A percentile compares a stretch with the other conserved stretches of the same genome.
Evolutionary conservation across 2,329 filamentous ascomycete genomes (phyloP).

Genomic region (Rasamsonia emersonii): DNA sequence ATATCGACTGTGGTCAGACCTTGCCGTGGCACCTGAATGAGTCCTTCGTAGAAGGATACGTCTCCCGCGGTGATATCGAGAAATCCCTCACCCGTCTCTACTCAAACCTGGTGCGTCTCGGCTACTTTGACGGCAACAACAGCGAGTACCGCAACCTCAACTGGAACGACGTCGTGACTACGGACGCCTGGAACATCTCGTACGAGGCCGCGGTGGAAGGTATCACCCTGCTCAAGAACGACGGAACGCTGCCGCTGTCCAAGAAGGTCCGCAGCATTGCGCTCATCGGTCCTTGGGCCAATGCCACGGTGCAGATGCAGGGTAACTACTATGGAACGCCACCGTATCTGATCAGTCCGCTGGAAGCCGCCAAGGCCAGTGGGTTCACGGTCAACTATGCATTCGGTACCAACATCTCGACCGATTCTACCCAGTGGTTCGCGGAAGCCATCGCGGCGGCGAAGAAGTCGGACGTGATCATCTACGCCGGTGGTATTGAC

Average conservation of each 20-base stretch:
- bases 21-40: conserved; percentile 39
- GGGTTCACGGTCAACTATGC: conserved; percentile 41
- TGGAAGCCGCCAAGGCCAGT: conserved; percentile 43
- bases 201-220: conserved; percentile 43
- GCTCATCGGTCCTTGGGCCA: conserved; percentile 52
- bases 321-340: conserved; percentile 52
- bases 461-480: conserved; percentile 27
- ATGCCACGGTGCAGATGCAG: conserved; percentile 48
- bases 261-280: conserved; percentile 36
- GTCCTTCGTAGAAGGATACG: conserved; percentile 35
- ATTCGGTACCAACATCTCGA: conserved; percentile 25
- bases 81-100: conserved; percentile 41
- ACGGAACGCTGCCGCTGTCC: conserved; percentile 40
- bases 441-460: conserved; percentile 25
- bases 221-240: conserved; percentile 46
- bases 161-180: conserved; percentile 49
- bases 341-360: conserved; percentile 47
- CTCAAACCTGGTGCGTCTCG: conserved; percentile 40
- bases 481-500: conserved; percentile 37
- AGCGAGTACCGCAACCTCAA: conserved; percentile 43
- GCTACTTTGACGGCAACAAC: conserved; percentile 44
- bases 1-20: conserved; percentile 45
- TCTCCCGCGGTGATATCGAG: conserved; percentile 41
- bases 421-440: conserved; percentile 22
- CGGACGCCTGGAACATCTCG: conserved; percentile 47